Evolutionary conservation across 225 moss, liverwort and hornwort genomes (phyloP), one percentile per base, ranked within the genome.

Genomic region (Thuidium tamariscinum): DNA sequence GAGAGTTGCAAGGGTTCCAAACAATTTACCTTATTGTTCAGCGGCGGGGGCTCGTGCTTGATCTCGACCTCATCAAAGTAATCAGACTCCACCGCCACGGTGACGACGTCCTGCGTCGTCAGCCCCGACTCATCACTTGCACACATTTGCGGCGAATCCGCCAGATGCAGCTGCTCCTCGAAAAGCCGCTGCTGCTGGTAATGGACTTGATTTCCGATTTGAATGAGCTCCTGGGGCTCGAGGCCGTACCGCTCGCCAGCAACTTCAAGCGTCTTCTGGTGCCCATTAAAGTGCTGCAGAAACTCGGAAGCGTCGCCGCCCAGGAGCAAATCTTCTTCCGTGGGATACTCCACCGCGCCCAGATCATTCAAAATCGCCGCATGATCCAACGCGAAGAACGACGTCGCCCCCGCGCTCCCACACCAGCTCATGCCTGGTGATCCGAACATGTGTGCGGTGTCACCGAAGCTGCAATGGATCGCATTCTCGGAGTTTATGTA

Each of bases 391-490:
- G 77, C 52, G 79, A 85, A 80, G 65, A 91, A 85, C n/a, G 84
- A 84, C 37, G 86, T 46, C 34, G 84, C 75, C 37, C 62, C 83
- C 22, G 64, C 74, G 19, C 69, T 54, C 26, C 77, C 90, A 18
- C 74, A 83, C 92, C 92, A 92, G 54, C 89, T 87, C 87, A 86
- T 65, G 26, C 87, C 90, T 36, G 86, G 91, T 12, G 92, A 92
- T n/a, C 78, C 84, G 41, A 90, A 88, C 82, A 90, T 9, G 88
- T 54, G 54, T 7, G 80, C 55, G 59, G 74, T n/a, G 64, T 92
- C 90, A 36, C 89, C 87, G 51, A 89, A 92, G 80, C 84, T 84
- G 75, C 79, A 74, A 85, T 86, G 82, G 82, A 87, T 83, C 66
- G 90, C 84, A 79, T 79, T 82, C 83, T 91, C 91, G 80, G 64